phyloP scores from a whole-genome alignment of 2,329 filamentous ascomycete genomes.

The Trichoderma asperellum region DNA sequence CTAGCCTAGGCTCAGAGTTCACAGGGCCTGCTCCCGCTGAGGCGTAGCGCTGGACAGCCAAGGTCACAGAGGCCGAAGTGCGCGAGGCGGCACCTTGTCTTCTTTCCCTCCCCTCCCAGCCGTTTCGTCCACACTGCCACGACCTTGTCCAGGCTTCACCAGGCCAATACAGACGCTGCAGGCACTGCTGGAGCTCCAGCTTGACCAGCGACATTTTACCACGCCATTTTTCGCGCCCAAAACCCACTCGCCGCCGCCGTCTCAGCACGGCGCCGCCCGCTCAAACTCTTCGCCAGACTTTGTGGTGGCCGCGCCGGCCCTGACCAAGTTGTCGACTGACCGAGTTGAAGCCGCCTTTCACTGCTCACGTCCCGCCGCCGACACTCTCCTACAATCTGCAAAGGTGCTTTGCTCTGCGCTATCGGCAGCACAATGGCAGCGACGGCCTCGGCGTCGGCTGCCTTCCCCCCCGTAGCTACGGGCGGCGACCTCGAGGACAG shows the following conservation, averaged over 20 bases:
- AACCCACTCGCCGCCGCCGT: constrained; percentile 4
- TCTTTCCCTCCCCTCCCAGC: constrained; percentile 28
- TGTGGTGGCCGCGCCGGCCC: constrained; percentile 24
- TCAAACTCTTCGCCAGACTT: constrained; percentile 26
- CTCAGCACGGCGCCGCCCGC: constrained; percentile 17
- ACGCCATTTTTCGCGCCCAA: not conserved
- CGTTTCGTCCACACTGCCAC: constrained; percentile 24
- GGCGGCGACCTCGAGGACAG: constrained; percentile 63
- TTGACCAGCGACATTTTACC: not conserved
- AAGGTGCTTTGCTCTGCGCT: constrained; percentile 31
- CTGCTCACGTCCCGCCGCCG: constrained; percentile 4
- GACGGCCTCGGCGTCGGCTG: constrained; percentile 54
- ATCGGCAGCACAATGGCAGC: constrained; percentile 52
- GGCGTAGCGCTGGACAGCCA: constrained; percentile 6
- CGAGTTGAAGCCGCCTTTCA: constrained; percentile 18
- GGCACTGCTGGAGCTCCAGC: constrained; percentile 4
- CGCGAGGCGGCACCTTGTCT: constrained; percentile 30
- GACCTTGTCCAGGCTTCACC: constrained; percentile 13
- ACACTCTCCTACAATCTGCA: constrained; percentile 14
- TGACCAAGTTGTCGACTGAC: constrained; percentile 7
- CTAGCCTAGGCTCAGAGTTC: constrained; percentile 26
- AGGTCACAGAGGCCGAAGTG: constrained; percentile 26
- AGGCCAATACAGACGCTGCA: constrained; percentile 2
- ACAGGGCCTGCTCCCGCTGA: too few relatives aligned
- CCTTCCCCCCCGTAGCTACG: constrained; percentile 49